Evolutionary conservation across 2,329 filamentous ascomycete species (phyloP).

Genomic region (Macroventuria anomochaeta): DNA sequence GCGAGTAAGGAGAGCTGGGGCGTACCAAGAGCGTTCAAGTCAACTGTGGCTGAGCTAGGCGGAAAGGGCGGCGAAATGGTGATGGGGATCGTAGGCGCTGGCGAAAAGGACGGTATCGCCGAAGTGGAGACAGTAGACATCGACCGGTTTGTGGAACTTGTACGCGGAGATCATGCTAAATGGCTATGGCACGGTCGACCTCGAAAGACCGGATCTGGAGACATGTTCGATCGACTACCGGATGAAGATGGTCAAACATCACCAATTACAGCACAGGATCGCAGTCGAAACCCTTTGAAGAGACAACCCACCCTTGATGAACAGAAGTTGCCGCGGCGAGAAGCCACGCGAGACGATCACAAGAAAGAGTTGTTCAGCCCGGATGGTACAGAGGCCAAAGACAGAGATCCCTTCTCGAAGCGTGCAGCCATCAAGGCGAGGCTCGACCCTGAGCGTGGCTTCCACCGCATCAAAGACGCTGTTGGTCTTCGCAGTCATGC

Average conservation of each 20-base stretch:
- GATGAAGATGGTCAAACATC: slow-evolving; percentile 57
- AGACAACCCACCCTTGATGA: slow-evolving; percentile 55
- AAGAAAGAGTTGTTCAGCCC: slow-evolving; percentile 32
- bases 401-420: slow-evolving; percentile 64
- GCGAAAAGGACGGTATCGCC: slow-evolving; percentile 86
- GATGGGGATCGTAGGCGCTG: slow-evolving; percentile 85
- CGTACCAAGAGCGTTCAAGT: slow-evolving; percentile 92
- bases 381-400: slow-evolving; percentile 53
- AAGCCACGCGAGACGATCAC: slow-evolving; percentile 38
- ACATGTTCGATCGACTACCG: slow-evolving; percentile 50
- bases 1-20: slow-evolving; percentile 89
- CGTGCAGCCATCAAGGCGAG: slow-evolving; percentile 75
- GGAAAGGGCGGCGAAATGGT: slow-evolving; percentile 94
- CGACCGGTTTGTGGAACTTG: slow-evolving; percentile 78
- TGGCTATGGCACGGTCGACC: slow-evolving; percentile 96
- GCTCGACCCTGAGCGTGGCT: slow-evolving; percentile 79
- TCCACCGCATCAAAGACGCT: slow-evolving; percentile 85
- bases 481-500: slow-evolving; percentile 65
- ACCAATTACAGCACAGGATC: slow-evolving; percentile 61
- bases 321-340: slow-evolving; percentile 34
- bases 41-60: slow-evolving; percentile 89
- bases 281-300: slow-evolving; percentile 57
- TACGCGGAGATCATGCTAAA: slow-evolving; percentile 82
- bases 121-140: slow-evolving; percentile 93
- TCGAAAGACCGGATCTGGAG: slow-evolving; percentile 62